A percentile compares a stretch with the other conserved stretches of the same genome.
Evolutionary conservation across 2,329 filamentous ascomycete species (phyloP).

Genomic region (Iodosphaeria phyllophila): DNA sequence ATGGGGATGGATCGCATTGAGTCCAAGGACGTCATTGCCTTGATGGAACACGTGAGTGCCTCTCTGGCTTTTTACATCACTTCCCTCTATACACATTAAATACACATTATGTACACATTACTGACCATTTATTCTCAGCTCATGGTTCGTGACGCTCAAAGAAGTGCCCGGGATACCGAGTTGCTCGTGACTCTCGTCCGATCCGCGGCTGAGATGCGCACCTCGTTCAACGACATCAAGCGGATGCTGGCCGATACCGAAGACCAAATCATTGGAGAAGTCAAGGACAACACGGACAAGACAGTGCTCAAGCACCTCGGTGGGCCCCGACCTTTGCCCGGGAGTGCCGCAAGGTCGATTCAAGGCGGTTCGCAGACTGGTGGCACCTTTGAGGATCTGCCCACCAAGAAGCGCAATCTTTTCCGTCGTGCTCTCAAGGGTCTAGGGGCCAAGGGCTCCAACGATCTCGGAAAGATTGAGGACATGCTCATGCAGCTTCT

Average conservation of each 20-base stretch:
- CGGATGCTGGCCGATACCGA: slow-evolving; percentile 81
- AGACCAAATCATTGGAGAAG: slow-evolving; percentile 68
- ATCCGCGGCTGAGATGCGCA: slow-evolving; percentile 90
- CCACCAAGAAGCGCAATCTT: slow-evolving; percentile 77
- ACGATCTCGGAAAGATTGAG: slow-evolving; percentile 75
- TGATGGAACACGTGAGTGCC: slow-evolving; percentile 77
- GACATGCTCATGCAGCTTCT: slow-evolving; percentile 85
- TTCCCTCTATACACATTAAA: too few relatives aligned
- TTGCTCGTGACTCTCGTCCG: slow-evolving; percentile 88
- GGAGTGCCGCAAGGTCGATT: slow-evolving; percentile 39
- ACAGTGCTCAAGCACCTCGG: slow-evolving; percentile 67
- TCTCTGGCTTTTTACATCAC: too few relatives aligned
- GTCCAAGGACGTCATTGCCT: slow-evolving; percentile 85
- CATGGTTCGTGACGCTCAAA: slow-evolving; percentile 89
- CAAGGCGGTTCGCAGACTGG: slow-evolving; percentile 32
- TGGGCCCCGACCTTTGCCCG: slow-evolving; percentile 69
- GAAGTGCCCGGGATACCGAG: slow-evolving; percentile 89
- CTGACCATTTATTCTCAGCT: slow-evolving; percentile 28
- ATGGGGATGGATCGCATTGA: slow-evolving; percentile 81
- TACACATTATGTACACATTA: background rate
- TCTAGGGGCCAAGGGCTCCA: slow-evolving; percentile 69
- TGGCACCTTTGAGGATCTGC: slow-evolving; percentile 33
- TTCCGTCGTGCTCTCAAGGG: slow-evolving; percentile 88
- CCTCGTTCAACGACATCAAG: slow-evolving; percentile 90
- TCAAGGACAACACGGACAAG: slow-evolving; percentile 75